A percentile compares a stretch with the other conserved stretches of the same genome.
phyloP scores from a whole-genome alignment of 2,329 filamentous ascomycete species.

The Penicillium griseofulvum region DNA sequence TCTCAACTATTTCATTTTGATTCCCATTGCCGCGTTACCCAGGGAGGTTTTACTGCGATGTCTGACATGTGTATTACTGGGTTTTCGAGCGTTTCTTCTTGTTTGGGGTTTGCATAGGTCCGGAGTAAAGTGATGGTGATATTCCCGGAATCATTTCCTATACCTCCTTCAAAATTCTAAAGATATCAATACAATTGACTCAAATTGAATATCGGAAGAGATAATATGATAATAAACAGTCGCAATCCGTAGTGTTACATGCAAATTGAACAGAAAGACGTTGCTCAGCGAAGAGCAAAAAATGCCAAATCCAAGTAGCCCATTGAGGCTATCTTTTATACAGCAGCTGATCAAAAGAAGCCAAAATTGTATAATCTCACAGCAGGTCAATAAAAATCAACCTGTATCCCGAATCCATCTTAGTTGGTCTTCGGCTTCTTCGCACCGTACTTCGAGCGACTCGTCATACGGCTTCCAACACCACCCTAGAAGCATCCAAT shows the following conservation, averaged over 20 bases:
- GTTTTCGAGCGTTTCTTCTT: conserved; percentile 15
- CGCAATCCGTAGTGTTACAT: conserved; percentile 12
- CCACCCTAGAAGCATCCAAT: conserved; percentile 64
- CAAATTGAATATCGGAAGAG: not conserved
- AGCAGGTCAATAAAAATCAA: not conserved
- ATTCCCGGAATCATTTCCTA: conserved; percentile 11
- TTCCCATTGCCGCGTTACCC: not conserved
- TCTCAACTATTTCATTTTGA: not conserved
- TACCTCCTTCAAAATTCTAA: conserved; percentile 1
- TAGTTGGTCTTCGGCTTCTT: conserved; percentile 92
- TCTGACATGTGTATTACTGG: conserved; percentile 18
- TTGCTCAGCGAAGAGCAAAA: conserved; percentile 3
- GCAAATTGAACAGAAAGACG: conserved; percentile 4
- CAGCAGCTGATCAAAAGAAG: not conserved
- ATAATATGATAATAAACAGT: not conserved
- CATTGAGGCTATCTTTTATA: not conserved
- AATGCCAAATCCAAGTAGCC: not conserved
- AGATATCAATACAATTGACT: not conserved
- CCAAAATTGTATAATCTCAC: conserved; percentile 7
- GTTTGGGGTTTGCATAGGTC: conserved; percentile 13
- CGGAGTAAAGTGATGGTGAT: conserved; percentile 18
- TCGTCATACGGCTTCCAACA: conserved; percentile 78
- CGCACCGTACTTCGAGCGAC: conserved; percentile 93
- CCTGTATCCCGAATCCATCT: not conserved
- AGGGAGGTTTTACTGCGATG: conserved; percentile 4